Evolutionary conservation across 1,284 basidiomycete species (phyloP).

Genomic region (Grifola frondosa): DNA sequence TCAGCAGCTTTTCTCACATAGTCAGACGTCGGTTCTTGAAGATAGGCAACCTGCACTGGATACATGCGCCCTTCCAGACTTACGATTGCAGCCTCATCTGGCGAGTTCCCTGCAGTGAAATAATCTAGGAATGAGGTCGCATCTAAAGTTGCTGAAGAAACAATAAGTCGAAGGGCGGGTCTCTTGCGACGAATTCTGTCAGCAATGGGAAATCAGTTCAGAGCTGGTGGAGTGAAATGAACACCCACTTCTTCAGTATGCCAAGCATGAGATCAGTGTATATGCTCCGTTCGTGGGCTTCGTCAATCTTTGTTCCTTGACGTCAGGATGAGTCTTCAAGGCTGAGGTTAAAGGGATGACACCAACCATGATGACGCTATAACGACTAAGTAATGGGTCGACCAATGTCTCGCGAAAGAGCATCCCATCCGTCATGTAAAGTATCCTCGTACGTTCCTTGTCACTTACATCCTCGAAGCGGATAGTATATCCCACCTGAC

Average conservation of each 20-base stretch:
- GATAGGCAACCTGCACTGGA: constrained; percentile 83
- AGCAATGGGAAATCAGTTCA: constrained; percentile 19
- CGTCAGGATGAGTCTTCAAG: constrained; percentile 15
- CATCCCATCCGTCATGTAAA: constrained; percentile 98
- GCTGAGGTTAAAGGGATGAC: neutral
- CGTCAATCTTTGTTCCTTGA: constrained; percentile 71
- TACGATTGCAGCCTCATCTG: constrained; percentile 71
- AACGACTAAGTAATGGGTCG: constrained; percentile 85
- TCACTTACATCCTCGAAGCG: constrained; percentile 93
- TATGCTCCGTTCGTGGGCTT: constrained; percentile 94
- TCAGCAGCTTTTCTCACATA: constrained; percentile 85
- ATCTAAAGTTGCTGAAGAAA: constrained; percentile 95
- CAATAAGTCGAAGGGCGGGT: constrained; percentile 84
- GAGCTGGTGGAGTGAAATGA: neutral
- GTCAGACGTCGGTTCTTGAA: constrained; percentile 72
- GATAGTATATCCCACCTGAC: constrained; percentile 93
- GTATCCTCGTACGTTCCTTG: constrained; percentile 82
- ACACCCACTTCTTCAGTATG: constrained; percentile 79
- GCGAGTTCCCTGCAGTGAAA: constrained; percentile 60
- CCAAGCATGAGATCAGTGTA: constrained; percentile 95
- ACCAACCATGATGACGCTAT: constrained; percentile 92
- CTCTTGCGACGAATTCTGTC: constrained; percentile 84
- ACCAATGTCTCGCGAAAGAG: constrained; percentile 92
- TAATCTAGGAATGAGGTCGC: constrained; percentile 87
- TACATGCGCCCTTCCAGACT: constrained; percentile 93